Evolutionary conservation across 2,329 filamentous ascomycete genomes (phyloP), one percentile per base, ranked within the genome.

Genomic region (Diaporthe nobilis): DNA sequence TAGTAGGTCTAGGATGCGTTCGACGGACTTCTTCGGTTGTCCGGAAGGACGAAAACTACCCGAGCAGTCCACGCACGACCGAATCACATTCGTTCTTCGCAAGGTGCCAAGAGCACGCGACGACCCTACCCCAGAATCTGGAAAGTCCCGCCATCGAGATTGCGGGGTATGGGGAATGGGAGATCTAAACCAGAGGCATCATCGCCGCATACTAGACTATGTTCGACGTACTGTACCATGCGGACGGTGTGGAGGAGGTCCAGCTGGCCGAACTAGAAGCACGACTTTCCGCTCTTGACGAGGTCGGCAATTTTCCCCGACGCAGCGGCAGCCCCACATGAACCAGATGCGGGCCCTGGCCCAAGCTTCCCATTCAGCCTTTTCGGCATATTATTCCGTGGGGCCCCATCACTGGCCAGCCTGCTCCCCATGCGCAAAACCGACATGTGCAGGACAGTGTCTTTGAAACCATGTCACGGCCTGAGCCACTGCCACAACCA

Each of bases 321-420:
- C 25, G 39, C 39, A 9, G 60, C 60, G 60, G 60, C 7, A 28
- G n/a, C 60, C 60, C 60, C 60, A 31, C n/a, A 31, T 65, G 9
- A 17, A 20, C 17, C 4, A 22, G 61, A 42, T 65, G 8, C 12
- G 3, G 15, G 1, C n/a, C 6, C 5, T 67, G 44, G 44, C 63
- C 44, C 63, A 34, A 68, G 63, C 44, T 68, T 37, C 28, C 28
- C 39, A 4, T 31, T n/a, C 44, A 37, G 31, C 28, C 63, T 51
- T 39, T 51, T 51, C 44, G 44, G 61, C 61, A 67, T 67, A 67
- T 67, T 67, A 67, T 37, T 49, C 61, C 44, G 44, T 49, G 44
- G 61, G 61, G 2, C 60, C 34, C 12, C 60, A 25, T 25, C 58
- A 39, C 31, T 39, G 42, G 42, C 25, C 42, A 34, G 63, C 63